Evolutionary conservation across 306 rosid species (phyloP).

Genomic region (Cucumis melo): DNA sequence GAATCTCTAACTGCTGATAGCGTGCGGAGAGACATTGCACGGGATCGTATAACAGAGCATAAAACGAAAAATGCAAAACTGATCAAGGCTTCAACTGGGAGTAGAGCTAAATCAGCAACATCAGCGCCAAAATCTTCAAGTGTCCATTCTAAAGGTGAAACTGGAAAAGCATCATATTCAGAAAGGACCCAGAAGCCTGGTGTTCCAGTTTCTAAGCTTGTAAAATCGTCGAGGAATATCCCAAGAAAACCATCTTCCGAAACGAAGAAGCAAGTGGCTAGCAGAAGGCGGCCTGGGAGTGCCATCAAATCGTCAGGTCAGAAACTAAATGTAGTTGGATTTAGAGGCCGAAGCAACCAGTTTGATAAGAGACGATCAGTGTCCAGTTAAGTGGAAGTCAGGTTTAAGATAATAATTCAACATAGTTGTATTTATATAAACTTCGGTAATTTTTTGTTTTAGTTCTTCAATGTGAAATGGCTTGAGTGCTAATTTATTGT

Average conservation of each 20-base stretch:
- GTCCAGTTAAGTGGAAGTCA: constrained; percentile 17
- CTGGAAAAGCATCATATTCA: constrained; percentile 13
- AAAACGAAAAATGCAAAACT: constrained; percentile 30
- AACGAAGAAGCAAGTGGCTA: constrained; percentile 24
- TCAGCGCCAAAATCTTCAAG: constrained; percentile 7
- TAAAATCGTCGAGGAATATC: constrained; percentile 14
- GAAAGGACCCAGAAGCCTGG: constrained; percentile 25
- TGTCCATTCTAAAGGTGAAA: constrained; percentile 8
- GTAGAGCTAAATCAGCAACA: constrained; percentile 11
- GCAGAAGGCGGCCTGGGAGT: constrained; percentile 19
- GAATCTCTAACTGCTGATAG: constrained; percentile 61
- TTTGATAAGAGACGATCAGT: constrained; percentile 33
- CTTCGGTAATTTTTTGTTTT: not conserved
- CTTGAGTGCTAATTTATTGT: too few species aligned
- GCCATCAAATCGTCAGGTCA: constrained; percentile 34
- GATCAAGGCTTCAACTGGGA: constrained; percentile 26
- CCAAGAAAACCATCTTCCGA: constrained; percentile 27
- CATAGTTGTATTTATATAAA: not conserved
- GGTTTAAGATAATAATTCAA: not conserved
- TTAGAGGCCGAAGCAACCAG: constrained; percentile 54
- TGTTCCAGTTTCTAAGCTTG: constrained; percentile 9
- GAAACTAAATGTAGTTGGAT: constrained; percentile 71
- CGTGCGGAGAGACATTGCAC: constrained; percentile 47
- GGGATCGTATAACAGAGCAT: constrained; percentile 45
- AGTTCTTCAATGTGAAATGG: not conserved